Base-by-base conservation (phyloP, 192 early-diverging fungal species). In the Dissophora ornata region DNA sequence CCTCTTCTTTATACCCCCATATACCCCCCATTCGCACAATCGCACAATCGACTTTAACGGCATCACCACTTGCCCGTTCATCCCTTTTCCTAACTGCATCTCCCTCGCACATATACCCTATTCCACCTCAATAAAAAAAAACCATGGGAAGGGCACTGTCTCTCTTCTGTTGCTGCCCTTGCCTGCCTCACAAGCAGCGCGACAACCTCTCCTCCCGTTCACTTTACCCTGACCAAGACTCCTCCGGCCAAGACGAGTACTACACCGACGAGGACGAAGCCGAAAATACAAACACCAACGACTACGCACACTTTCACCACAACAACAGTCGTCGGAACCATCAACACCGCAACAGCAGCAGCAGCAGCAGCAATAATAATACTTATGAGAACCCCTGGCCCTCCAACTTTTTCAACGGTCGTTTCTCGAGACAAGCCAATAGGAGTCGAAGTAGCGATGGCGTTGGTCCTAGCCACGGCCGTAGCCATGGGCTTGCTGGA, bases 181-280 rank as follows among this genome's bases (percentile, higher is more conserved):
- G 73, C 44, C 58, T 77, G 4, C 73, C 73, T 36, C 57, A 51
- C 32, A 77, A 77, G 29, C 73, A 67, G 42, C 51, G 64, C 2
- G 73, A 77, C 73, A 77, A 77, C 45, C 64, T 77, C 26, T 62
- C 64, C 0, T 61, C 73, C 12, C 28, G 73, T 51, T 54, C 73
- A 25, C 45, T 67, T 16, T 77, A 77, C 46, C 51, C 30, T 1
- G 73, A 77, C 52, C 63, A 77, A 25, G 70, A 73, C 22, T 73
- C 73, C 1, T 62, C 64, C 0, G 51, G 57, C 11, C 57, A 49
- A 16, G 71, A 75, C 22, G 64, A 67, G 52, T 67, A 67, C 58
- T 67, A 67, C 34, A 60, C 22, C n/a, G 73, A 67, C 34, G 73
- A 77, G 12, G 63, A 77, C 25, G 28, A 67, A 29, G 42, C 46